Evolutionary conservation across 2,329 filamentous ascomycete species (phyloP), one percentile per base, ranked within the genome.

Genomic region (Xylariaceae sp.): DNA sequence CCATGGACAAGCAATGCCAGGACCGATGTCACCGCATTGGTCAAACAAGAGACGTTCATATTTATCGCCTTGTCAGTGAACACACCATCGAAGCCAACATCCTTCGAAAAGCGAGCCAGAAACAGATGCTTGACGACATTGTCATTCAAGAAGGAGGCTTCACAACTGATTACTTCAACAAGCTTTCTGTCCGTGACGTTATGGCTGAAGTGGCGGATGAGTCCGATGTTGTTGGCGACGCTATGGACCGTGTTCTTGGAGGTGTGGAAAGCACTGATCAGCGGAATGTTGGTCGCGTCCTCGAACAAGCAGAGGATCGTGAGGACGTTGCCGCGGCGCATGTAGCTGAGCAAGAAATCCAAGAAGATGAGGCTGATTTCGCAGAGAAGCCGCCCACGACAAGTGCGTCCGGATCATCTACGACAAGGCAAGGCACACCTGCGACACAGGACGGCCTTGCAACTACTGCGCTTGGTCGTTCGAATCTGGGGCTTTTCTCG

Each of bases 1-100:
- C 95, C 47, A 99, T 99, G 94, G 94, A 99, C 75, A 96, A 96
- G 71, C 94, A 99, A 71, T 99, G 94, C 65, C 95, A 99, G 73
- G 95, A 99, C 69, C 84, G 94, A 63, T 95, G 90, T 64, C 94
- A 99, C 73, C 90, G 94, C 60, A 99, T 99, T 60, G 94, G 94
- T 1, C 94, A 99, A 71, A 97, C 94, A 1, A 87, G 94, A 31
- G 94, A 99, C 68, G 94, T 99, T 31, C 93, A 97, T 69, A 97
- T 99, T 53, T 99, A 97, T 73, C 90, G 93, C 2, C 85, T 97
- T 17, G 86, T 96, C 9, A 94, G 90, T 11, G 87, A 97, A 65
- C 87, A 95, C 66, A 99, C 94, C 0, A 97, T 99, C 54, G 94
- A 99, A 71, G 93, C 93, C 65, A 99, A 99, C 66, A 99, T 99